A percentile compares a stretch with the other conserved stretches of the same genome.
Conservation (phyloP, 2,329 filamentous ascomycete genomes). For the Trichoderma atroviride region DNA sequence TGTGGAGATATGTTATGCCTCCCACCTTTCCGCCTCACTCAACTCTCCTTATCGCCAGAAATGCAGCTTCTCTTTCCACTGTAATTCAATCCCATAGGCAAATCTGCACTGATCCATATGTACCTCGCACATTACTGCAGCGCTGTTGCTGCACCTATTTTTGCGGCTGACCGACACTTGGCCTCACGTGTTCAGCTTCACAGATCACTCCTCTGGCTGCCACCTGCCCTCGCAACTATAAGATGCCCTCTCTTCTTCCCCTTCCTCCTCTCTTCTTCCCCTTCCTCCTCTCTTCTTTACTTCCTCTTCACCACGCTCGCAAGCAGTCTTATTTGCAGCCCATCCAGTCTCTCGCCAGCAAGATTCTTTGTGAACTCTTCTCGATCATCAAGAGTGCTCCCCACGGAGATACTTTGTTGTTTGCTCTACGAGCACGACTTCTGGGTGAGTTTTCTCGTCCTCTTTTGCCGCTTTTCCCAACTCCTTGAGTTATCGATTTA, state of each 20-base stretch:
- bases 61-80: not conserved
- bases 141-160: not conserved
- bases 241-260: slow-evolving; percentile 7
- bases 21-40: not conserved
- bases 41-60: not conserved
- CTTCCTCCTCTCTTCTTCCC: not conserved
- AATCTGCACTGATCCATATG: not conserved
- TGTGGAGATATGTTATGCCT: not conserved
- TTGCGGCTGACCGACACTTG: slow-evolving; percentile 14
- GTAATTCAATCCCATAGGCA: not conserved
- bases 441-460: not conserved
- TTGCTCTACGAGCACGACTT: not conserved
- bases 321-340: not conserved
- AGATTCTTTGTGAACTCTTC: not conserved
- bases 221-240: slow-evolving; percentile 16
- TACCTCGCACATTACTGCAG: not conserved
- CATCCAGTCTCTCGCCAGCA: not conserved
- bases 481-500: not conserved
- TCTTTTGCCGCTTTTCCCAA: not conserved
- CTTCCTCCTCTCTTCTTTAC: slow-evolving; percentile 11
- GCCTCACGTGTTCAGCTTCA: slow-evolving; percentile 17
- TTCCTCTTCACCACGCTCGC: slow-evolving; percentile 5
- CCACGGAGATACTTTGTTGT: not conserved
- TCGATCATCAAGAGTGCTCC: not conserved
- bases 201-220: slow-evolving; percentile 10